Percentiles rank a stretch among this genome's conserved stretches.
phyloP scores from a whole-genome alignment of 306 rosid species.

The Hippophae tibetana region DNA sequence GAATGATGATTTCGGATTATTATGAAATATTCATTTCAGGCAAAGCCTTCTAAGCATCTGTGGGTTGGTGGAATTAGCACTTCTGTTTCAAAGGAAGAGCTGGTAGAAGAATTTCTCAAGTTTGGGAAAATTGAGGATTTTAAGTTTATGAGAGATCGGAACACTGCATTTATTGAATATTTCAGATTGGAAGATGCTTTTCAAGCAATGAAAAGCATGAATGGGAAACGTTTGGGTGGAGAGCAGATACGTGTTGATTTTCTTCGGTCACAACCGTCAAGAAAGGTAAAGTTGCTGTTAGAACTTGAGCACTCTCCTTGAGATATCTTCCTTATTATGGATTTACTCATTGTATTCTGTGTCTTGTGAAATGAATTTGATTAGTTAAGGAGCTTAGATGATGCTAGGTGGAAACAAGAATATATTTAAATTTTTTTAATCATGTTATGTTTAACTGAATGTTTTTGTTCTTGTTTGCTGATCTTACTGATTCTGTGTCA shows the following conservation, averaged over 20 bases:
- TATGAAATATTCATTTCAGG: constrained; percentile 42
- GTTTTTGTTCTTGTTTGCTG: too few species aligned
- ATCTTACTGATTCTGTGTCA: too few species aligned
- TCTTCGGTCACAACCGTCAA: constrained; percentile 67
- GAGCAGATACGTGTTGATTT: constrained; percentile 92
- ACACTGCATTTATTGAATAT: constrained; percentile 87
- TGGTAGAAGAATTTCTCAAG: constrained; percentile 71
- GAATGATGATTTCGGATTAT: constrained; percentile 4
- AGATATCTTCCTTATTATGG: neutral
- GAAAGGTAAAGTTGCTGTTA: constrained; percentile 45
- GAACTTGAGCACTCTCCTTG: constrained; percentile 9
- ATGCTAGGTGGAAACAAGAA: too few species aligned
- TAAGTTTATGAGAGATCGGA: constrained; percentile 70
- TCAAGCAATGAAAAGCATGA: constrained; percentile 84
- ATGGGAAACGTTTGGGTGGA: constrained; percentile 74
- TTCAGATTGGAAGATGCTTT: constrained; percentile 73
- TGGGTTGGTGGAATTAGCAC: constrained; percentile 98
- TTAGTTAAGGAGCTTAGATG: too few species aligned
- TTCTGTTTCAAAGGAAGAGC: constrained; percentile 64
- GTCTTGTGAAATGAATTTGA: too few species aligned
- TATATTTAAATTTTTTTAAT: too few species aligned
- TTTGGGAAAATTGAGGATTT: constrained; percentile 84
- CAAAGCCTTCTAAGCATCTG: constrained; percentile 71
- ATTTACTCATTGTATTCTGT: neutral
- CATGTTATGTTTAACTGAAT: too few species aligned